Percentiles rank a stretch among this genome's conserved stretches.
Evolutionary conservation across 352 stramenopile genomes (phyloP).

Genomic region (Nothophytophthora sp.): DNA sequence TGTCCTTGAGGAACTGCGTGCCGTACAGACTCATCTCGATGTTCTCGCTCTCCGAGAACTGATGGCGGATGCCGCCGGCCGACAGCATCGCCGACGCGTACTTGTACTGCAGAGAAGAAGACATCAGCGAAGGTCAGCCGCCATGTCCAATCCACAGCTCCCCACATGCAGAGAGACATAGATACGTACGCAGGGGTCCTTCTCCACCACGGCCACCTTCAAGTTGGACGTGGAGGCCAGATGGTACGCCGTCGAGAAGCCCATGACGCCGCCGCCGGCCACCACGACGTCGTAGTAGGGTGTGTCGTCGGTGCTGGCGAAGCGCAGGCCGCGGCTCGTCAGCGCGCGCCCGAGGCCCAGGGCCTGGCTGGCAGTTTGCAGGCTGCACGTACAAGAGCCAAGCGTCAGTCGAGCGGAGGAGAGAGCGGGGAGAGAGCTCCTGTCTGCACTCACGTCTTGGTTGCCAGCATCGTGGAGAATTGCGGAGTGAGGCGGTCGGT

Average conservation of each 20-base stretch:
- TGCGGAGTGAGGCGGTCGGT: slow-evolving; percentile 32
- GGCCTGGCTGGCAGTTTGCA: slow-evolving; percentile 18
- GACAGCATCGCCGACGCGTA: slow-evolving; percentile 79
- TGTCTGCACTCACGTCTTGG: slow-evolving; percentile 26
- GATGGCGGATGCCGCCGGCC: slow-evolving; percentile 74
- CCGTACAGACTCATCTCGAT: slow-evolving; percentile 84
- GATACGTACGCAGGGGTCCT: slow-evolving; percentile 55
- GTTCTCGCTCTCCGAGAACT: slow-evolving; percentile 80
- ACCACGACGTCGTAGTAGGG: slow-evolving; percentile 82
- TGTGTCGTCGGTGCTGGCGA: slow-evolving; percentile 21
- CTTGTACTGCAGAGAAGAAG: slow-evolving; percentile 86
- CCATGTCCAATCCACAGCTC: neutral
- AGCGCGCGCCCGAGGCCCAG: slow-evolving; percentile 2
- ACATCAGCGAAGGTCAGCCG: no score
- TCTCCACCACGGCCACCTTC: slow-evolving; percentile 76
- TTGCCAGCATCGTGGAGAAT: slow-evolving; percentile 39
- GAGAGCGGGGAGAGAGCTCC: neutral
- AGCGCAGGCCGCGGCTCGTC: slow-evolving; percentile 18
- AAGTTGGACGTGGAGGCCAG: slow-evolving; percentile 67
- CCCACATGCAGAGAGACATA: neutral
- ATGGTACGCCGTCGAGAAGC: slow-evolving; percentile 87
- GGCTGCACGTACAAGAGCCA: slow-evolving; percentile 14
- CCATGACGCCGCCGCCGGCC: slow-evolving; percentile 80
- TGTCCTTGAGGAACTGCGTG: slow-evolving; percentile 61
- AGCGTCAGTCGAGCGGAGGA: slow-evolving; percentile 3